Conservation (phyloP, 352 stramenopile species). For the Phytophthora quininea region DNA sequence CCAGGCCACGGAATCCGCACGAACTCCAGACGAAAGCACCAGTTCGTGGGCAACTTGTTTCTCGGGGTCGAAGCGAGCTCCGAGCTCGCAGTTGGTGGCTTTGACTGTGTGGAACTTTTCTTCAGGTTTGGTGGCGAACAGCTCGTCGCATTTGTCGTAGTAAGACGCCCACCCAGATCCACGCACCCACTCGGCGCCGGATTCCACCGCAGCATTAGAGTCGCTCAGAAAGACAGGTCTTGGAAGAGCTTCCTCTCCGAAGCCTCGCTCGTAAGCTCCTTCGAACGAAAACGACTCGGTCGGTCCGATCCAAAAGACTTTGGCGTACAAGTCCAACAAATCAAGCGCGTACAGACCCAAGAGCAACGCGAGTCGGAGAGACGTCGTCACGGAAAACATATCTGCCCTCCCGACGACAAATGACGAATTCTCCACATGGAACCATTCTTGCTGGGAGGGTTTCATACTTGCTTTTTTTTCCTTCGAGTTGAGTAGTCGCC, state of each 20-base stretch:
- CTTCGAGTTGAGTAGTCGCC: no score
- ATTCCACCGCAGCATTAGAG: constrained; percentile 9
- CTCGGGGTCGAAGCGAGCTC: constrained; percentile 8
- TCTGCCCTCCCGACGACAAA: no score
- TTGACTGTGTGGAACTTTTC: constrained; percentile 38
- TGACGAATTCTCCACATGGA: no score
- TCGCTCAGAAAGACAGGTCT: constrained; percentile 13
- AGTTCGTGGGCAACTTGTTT: constrained; percentile 32
- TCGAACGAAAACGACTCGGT: constrained; percentile 47
- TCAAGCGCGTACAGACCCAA: constrained; percentile 39
- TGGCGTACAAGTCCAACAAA: constrained; percentile 40
- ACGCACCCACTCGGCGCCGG: constrained; percentile 22
- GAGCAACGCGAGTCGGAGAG: constrained; percentile 24
- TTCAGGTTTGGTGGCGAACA: constrained; percentile 32
- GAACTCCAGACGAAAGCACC: constrained; percentile 42
- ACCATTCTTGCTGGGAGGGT: no score
- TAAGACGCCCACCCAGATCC: constrained; percentile 44
- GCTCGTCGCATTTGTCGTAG: constrained; percentile 31
- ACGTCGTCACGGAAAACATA: constrained; percentile 4
- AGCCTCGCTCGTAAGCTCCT: constrained; percentile 21
- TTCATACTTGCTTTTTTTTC: no score
- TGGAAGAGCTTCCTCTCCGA: constrained; percentile 24
- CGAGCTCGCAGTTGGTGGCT: constrained; percentile 33
- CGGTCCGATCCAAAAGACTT: constrained; percentile 42
- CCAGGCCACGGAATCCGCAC: constrained; percentile 65